Percentiles rank a stretch among this genome's conserved stretches.
Evolutionary conservation across 768 basidiomycete species (phyloP).

Genomic region (Auriscalpium orientale): DNA sequence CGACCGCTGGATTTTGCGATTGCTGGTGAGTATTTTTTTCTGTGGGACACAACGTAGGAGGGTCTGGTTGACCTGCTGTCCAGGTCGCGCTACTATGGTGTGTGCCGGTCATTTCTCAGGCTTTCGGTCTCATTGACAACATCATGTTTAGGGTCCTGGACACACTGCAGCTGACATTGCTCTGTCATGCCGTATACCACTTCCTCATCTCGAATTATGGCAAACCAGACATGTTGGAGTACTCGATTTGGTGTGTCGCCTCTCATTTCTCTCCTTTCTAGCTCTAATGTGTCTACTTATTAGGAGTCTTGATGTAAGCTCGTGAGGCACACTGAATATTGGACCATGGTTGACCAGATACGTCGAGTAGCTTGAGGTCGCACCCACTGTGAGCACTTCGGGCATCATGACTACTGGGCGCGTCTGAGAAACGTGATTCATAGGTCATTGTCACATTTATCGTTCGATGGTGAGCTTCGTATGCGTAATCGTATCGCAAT

Average conservation of each 20-base stretch:
- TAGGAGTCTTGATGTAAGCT: constrained; percentile 2
- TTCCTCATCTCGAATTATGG: background rate
- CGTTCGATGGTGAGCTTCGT: background rate
- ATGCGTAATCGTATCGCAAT: background rate
- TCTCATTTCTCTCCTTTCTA: background rate
- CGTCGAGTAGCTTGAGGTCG: constrained; percentile 1
- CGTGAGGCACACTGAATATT: background rate
- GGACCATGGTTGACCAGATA: too few relatives aligned
- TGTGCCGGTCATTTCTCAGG: background rate
- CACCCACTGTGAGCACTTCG: background rate
- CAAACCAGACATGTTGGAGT: background rate
- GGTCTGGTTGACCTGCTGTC: background rate
- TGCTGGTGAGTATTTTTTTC: background rate
- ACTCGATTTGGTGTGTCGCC: background rate
- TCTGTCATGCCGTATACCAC: background rate
- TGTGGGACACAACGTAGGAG: background rate
- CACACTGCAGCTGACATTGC: constrained; percentile 1
- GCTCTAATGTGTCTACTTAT: too few relatives aligned
- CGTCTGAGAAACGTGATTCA: too few relatives aligned
- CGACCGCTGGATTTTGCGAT: background rate
- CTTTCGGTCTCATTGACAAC: background rate
- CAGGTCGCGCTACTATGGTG: background rate
- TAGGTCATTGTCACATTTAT: constrained; percentile 3
- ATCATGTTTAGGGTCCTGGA: background rate
- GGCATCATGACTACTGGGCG: too few relatives aligned